Base-by-base conservation (phyloP, 148 eudicot species). In the Chenopodium formosanum region DNA sequence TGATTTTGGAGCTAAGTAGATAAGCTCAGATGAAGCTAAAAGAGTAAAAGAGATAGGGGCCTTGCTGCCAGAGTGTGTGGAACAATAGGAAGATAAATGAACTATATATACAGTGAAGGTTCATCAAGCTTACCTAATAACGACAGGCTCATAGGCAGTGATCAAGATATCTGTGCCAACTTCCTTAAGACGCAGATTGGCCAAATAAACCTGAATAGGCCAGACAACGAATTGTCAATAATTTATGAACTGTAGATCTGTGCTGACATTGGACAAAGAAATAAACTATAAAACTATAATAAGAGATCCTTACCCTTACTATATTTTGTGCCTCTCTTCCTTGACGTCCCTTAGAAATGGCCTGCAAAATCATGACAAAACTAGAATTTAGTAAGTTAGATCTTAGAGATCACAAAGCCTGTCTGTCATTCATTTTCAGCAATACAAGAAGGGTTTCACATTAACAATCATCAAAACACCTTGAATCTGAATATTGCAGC, bases 321-420 rank as follows among this genome's bases (percentile, higher is more conserved):
- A 89, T 19, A 78, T 96, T 94, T 63, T 91, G 93, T 53, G 99
- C 99, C 84, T 94, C 99, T 86, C 95, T 91, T 80, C 98, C 99
- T 85, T 96, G 99, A 22, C 95, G 90, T 78, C 95, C 98, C 85
- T 96, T 96, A 53, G 99, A 91, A 79, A 96, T 90, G 80, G 93
- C 97, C 99, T 96, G 82, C 85, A 83, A 56, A 82, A 67, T 25
- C 71, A 75, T 53, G 47, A 69, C 46, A 34, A 78, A 78, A 58
- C 40, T 7, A 23, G 40, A 34, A 4, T 34, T 34, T 34, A 34
- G 40, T 34, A 34, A 34, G 4, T 5, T 34, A 34, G 6, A 34
- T 34, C 40, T 34, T 34, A 34, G 40, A 34, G 40, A 34, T 34
- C 4, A 34, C 40, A 34, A 4, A 34, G 40, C 40, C 40, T 34